Evolutionary conservation across 352 stramenopile genomes (phyloP).

Genomic region (Pythium pectinolyticum): DNA sequence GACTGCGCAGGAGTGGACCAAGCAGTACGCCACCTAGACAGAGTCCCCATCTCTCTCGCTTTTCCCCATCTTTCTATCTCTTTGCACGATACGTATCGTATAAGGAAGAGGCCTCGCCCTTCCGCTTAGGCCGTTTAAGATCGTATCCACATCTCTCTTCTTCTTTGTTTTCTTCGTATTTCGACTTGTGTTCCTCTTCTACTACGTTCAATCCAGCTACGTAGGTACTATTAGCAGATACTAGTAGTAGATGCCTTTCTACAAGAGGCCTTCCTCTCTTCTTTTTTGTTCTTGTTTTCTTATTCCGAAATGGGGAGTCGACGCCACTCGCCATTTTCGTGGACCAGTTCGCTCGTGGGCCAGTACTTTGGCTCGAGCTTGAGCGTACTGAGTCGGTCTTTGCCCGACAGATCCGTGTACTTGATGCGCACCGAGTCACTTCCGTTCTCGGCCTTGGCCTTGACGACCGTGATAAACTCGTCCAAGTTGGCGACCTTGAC

Average conservation of each 20-base stretch:
- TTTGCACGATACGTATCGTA: too few relatives aligned
- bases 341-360: conserved; percentile 84
- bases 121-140: too few relatives aligned
- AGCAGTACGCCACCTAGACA: conserved; percentile 84
- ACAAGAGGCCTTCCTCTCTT: not conserved
- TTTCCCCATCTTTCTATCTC: too few relatives aligned
- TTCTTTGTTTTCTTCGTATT: too few relatives aligned
- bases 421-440: conserved; percentile 90
- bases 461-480: conserved; percentile 84
- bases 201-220: too few relatives aligned
- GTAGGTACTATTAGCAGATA: too few relatives aligned
- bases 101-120: too few relatives aligned
- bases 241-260: not conserved
- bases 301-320: conserved; percentile 28
- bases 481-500: conserved; percentile 86
- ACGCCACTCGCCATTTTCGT: conserved; percentile 79
- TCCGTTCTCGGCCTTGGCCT: conserved; percentile 47
- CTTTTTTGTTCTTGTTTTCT: not conserved
- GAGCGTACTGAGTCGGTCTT: conserved; percentile 83
- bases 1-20: conserved; percentile 91
- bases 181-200: too few relatives aligned
- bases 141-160: too few relatives aligned
- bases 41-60: too few relatives aligned
- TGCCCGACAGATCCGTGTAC: conserved; percentile 87
- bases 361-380: conserved; percentile 91